phyloP scores from a whole-genome alignment of 1,139 yeast species.

The Zhuliangozyma parablackwelliae region DNA sequence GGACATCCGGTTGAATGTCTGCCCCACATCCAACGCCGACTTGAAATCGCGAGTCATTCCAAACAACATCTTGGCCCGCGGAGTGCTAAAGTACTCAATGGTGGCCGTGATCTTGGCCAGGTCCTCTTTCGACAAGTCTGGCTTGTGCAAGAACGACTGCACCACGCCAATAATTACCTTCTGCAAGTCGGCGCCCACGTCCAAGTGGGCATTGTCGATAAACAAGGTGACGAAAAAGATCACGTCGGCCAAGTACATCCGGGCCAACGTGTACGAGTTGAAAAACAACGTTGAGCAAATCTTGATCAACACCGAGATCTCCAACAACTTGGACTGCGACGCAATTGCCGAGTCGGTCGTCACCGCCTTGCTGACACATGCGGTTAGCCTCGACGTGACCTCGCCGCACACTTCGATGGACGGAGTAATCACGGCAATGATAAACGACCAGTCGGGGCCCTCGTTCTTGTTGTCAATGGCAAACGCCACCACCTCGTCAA shows the following conservation, averaged over 20 bases:
- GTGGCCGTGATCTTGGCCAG: constrained; percentile 45
- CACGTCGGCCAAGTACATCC: constrained; percentile 68
- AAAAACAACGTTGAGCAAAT: constrained; percentile 67
- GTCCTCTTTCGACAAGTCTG: constrained; percentile 43
- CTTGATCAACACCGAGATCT: constrained; percentile 64
- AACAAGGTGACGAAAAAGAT: constrained; percentile 65
- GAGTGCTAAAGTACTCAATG: constrained; percentile 61
- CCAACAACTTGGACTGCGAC: constrained; percentile 63
- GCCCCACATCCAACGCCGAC: constrained; percentile 23
- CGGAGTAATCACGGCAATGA: constrained; percentile 64
- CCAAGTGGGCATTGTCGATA: constrained; percentile 69
- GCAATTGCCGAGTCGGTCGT: constrained; percentile 52
- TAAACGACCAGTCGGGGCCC: constrained; percentile 62
- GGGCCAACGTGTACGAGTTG: constrained; percentile 63
- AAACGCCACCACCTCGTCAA: constrained; percentile 70
- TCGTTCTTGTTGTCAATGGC: constrained; percentile 75
- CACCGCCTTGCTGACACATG: constrained; percentile 48
- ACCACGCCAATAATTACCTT: constrained; percentile 64
- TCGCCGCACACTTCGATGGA: constrained; percentile 71
- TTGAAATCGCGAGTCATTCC: constrained; percentile 68
- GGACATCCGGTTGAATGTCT: constrained; percentile 44
- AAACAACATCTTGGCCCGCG: constrained; percentile 69
- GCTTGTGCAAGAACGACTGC: constrained; percentile 66
- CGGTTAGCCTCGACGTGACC: constrained; percentile 51
- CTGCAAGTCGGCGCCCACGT: constrained; percentile 63